Conservation (phyloP, 164 flowering plant species). For the Vitis labrusca region DNA sequence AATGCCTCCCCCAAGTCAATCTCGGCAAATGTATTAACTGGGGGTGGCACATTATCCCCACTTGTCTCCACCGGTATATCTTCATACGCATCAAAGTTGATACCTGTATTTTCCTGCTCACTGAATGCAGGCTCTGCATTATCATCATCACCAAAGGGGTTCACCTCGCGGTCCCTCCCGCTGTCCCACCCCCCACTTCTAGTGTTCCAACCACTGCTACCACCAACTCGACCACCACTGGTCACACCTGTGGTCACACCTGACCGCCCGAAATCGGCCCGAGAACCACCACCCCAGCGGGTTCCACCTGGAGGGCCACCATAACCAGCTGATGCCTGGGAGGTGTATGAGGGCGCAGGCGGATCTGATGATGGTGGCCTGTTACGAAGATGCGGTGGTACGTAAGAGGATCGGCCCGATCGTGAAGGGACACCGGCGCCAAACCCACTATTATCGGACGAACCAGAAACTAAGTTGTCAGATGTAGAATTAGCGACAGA, state of each 20-base stretch:
- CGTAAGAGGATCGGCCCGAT: conserved; percentile 25
- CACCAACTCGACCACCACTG: conserved; percentile 26
- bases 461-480: conserved; percentile 24
- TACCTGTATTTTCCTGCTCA: conserved; percentile 60
- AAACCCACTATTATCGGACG: conserved; percentile 11
- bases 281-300: conserved; percentile 23
- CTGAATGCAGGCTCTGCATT: conserved; percentile 29
- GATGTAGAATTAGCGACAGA: conserved; percentile 26
- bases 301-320: conserved; percentile 21
- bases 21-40: conserved; percentile 72
- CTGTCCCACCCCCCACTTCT: conserved; percentile 53
- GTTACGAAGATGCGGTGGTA: conserved; percentile 51
- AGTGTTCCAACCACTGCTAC: conserved; percentile 33
- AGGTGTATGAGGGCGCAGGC: conserved; percentile 16
- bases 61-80: conserved; percentile 84
- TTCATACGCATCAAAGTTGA: conserved; percentile 81
- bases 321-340: conserved; percentile 2
- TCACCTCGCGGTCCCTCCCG: conserved; percentile 57
- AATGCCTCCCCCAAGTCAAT: conserved; percentile 71
- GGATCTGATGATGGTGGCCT: conserved; percentile 29
- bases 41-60: conserved; percentile 71
- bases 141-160: conserved; percentile 59
- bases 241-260: conserved; percentile 11
- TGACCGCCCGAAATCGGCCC: conserved; percentile 18
- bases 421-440: conserved; percentile 6